Evolutionary conservation across 768 basidiomycete genomes (phyloP), one percentile per base, ranked within the genome.

Genomic region (Trametes punicea): DNA sequence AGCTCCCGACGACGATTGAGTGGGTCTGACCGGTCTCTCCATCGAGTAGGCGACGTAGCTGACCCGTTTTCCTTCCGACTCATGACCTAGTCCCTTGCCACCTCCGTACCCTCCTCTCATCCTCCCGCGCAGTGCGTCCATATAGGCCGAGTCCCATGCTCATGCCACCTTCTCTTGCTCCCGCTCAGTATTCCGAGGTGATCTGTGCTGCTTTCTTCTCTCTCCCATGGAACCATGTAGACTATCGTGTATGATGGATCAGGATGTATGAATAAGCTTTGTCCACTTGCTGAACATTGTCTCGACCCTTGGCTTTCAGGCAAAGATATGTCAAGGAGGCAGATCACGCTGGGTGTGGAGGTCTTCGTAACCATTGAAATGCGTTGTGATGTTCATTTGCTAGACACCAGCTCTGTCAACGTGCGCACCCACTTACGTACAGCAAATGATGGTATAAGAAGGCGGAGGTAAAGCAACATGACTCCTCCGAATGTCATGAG

Each of bases 1-100:
- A 70, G 21, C 73, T 84, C 8, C 78, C 80, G 13, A 74, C 63
- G 23, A 70, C 72, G 23, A 70, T 72, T 1, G 66, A 70, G 62
- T 69, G 51, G 61, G 67, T 61, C 26, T 26, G 25, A 23, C 13
- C 5, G 3, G 2, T 27, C 3, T 26, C 13, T n/a, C 4, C 6
- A 9, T 25, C n/a, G 7, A 4, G 21, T 13, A 26, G 11, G 15
- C 4, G 3, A 44, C 11, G 23, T 2, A 10, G 18, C 42, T 44
- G 25, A 44, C 42, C 18, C 16, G 36, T n/a, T n/a, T n/a, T n/a
- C n/a, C 5, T 36, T 36, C 13, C 15, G 15, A 36, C n/a, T 16
- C 25, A 10, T 27, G 4, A 3, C 13, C 13, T 26, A 44, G 42
- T 13, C 42, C 42, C 26, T 25, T 44, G 4, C 42, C 42, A 9